Conservation (phyloP, 257 asterid species). For the Thymus mandschuricus region DNA sequence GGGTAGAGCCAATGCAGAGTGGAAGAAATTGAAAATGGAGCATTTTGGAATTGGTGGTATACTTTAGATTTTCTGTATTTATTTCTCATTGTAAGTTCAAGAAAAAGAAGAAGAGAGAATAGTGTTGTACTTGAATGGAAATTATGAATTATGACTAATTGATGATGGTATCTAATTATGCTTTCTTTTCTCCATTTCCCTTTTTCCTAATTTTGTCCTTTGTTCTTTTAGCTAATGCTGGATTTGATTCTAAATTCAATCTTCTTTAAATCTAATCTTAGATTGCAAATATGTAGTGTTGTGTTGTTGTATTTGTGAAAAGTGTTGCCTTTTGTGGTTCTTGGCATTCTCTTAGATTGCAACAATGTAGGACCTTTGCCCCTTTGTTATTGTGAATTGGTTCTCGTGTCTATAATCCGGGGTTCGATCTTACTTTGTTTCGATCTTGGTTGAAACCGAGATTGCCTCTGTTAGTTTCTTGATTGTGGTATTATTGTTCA, state of each 20-base stretch:
- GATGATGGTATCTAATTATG: slow-evolving; percentile 25
- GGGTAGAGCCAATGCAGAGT: slow-evolving; percentile 27
- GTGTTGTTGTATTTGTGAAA: background rate
- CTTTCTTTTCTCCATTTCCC: background rate
- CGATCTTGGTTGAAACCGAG: background rate
- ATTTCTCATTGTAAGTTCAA: slow-evolving; percentile 20
- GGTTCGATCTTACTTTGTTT: background rate
- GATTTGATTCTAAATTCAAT: background rate
- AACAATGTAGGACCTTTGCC: background rate
- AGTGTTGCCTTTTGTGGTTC: background rate
- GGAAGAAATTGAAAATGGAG: slow-evolving; percentile 34
- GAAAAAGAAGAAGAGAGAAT: background rate
- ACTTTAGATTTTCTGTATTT: slow-evolving; percentile 28
- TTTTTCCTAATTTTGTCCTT: slow-evolving; percentile 20
- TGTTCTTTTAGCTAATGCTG: background rate
- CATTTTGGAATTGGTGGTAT: slow-evolving; percentile 31
- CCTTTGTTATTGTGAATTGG: background rate
- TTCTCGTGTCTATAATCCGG: background rate
- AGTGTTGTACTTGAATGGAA: slow-evolving; percentile 24
- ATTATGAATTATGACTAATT: slow-evolving; percentile 32
- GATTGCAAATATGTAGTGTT: background rate
- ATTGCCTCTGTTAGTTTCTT: no score
- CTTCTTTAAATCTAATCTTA: background rate
- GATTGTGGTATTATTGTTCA: background rate
- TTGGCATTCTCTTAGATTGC: background rate